Conservation (phyloP, 1,284 basidiomycete genomes). For the Ustilago bromivora region DNA sequence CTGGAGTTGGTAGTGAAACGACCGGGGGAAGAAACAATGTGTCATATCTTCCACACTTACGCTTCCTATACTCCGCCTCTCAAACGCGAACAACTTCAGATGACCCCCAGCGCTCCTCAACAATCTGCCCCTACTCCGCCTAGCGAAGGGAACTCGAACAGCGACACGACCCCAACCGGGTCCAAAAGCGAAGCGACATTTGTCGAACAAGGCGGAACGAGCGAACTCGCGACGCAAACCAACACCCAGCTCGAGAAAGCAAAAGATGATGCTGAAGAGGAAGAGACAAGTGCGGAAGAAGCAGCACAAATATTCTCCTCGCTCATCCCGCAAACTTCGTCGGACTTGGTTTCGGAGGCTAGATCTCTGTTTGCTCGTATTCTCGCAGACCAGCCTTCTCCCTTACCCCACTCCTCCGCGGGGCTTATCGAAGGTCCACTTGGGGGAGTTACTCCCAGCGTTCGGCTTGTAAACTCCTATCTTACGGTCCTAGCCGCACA, state of each 20-base stretch:
- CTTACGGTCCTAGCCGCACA: slow-evolving; percentile 76
- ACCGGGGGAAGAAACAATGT: slow-evolving; percentile 81
- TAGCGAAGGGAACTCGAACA: background rate
- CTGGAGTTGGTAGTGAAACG: slow-evolving; percentile 55
- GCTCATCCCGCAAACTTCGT: slow-evolving; percentile 76
- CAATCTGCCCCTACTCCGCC: background rate
- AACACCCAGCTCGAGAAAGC: slow-evolving; percentile 9
- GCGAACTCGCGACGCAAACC: slow-evolving; percentile 11
- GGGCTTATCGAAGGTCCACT: slow-evolving; percentile 72
- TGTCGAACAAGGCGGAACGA: too few species aligned
- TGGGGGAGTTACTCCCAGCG: slow-evolving; percentile 74
- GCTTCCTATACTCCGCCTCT: slow-evolving; percentile 78
- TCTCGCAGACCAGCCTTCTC: slow-evolving; percentile 72
- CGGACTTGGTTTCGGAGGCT: slow-evolving; percentile 81
- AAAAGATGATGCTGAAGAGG: background rate
- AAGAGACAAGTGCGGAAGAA: slow-evolving; percentile 70
- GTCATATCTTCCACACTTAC: slow-evolving; percentile 88
- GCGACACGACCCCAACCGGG: too few species aligned
- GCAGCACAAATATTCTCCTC: slow-evolving; percentile 73
- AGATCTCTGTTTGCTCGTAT: slow-evolving; percentile 79
- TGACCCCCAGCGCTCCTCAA: background rate
- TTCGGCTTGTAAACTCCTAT: slow-evolving; percentile 83
- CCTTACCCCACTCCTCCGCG: background rate
- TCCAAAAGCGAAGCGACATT: background rate
- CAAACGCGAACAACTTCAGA: slow-evolving; percentile 12